Evolutionary conservation across 371 early-diverging fungal species (phyloP), one percentile per base, ranked within the genome.

Genomic region (Mucor plumbeus): DNA sequence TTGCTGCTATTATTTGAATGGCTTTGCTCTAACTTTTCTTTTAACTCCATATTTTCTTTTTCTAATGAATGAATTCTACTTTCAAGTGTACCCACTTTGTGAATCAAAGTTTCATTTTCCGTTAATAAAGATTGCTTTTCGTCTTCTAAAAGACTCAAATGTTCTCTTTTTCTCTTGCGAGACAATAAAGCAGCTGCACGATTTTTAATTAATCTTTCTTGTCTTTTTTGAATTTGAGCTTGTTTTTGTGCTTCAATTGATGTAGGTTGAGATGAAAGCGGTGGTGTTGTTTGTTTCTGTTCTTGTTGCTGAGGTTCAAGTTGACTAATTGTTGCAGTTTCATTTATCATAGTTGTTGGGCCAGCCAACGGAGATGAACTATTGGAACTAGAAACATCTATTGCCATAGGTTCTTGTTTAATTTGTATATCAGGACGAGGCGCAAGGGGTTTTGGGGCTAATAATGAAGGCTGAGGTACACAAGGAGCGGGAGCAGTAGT

Each of bases 121-220:
- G 62, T 70, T 47, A 81, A 73, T 39, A 95, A 79, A 19, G 76
- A 69, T 56, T 89, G 84, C 4, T 87, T 86, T 56, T 90, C 87
- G 9, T 83, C 79, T 75, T 96, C 96, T n/a, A 96, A 82, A 13
- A 83, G 74, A 50, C 72, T 84, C 62, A 94, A 72, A 64, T 95
- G 95, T 57, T 96, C 95, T 41, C 95, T 87, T 79, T 94, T 93
- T 56, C 95, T 88, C 76, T 94, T 94, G 36, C 96, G 88, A 9
- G 94, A 94, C 57, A 92, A 77, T 43, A 94, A 78, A 3, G 96
- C 96, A 0, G 95, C 94, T 0, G 94, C 95, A n/a, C 96, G 85
- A 73, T 96, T 96, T 81, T 94, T 95, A 65, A 95, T 93, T 61
- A 95, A 73, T 15, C 96, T 85, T 70, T 94, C 94, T 73, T 95